Conservation (phyloP, 108 stramenopile genomes). For the Pseudonitzschia multiseries region DNA sequence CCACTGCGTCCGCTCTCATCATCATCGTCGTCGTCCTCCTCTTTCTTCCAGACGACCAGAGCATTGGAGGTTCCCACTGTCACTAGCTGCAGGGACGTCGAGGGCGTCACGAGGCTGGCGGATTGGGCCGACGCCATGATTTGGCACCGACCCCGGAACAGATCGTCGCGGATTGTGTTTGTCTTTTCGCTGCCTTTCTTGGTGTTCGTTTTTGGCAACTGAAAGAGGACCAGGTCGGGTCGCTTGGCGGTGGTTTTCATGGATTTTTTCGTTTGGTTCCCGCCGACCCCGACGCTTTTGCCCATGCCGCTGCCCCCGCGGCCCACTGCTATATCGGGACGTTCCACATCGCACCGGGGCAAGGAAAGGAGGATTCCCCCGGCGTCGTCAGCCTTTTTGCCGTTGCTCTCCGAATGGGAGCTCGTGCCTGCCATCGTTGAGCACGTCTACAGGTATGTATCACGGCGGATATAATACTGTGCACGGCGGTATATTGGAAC, state of each 20-base stretch:
- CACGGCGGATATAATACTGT: too few species aligned
- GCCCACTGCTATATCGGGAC: not conserved
- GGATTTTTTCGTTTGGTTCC: not conserved
- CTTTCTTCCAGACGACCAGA: slow-evolving; percentile 10
- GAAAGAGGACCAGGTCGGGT: slow-evolving; percentile 7
- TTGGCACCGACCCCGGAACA: not conserved
- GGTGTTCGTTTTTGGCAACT: not conserved
- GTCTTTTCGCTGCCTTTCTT: not conserved
- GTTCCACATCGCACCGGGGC: slow-evolving; percentile 16
- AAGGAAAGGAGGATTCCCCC: slow-evolving; percentile 13
- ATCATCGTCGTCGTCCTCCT: not conserved
- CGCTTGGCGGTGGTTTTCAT: slow-evolving; percentile 6
- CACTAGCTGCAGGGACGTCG: slow-evolving; percentile 7
- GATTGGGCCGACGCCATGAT: not conserved
- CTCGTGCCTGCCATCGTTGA: not conserved
- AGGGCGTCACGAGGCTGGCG: slow-evolving; percentile 12
- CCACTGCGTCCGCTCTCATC: not conserved
- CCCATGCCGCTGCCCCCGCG: too few species aligned
- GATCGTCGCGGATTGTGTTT: not conserved
- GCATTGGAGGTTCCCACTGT: slow-evolving; percentile 15
- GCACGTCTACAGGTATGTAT: not conserved
- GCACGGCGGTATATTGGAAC: too few species aligned
- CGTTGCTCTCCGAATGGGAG: not conserved
- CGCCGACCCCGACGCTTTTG: not conserved
- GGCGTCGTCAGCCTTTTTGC: not conserved